Evolutionary conservation across 106 monocot genomes (phyloP).

Genomic region (Dendrobium huoshanense): DNA sequence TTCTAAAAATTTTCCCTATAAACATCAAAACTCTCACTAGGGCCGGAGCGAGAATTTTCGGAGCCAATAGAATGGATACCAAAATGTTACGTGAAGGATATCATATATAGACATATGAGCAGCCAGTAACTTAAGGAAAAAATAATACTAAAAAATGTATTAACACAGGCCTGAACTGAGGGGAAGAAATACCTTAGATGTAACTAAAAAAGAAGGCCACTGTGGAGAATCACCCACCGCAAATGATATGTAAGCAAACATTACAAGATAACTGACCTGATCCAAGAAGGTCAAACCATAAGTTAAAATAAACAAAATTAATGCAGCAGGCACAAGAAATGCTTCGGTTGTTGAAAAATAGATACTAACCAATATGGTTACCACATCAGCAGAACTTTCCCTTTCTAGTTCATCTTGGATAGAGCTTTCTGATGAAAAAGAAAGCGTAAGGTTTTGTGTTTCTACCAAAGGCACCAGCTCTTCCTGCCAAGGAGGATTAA

Average conservation of each 20-base stretch:
- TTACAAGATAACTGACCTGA: slow-evolving; percentile 96
- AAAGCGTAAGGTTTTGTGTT: slow-evolving; percentile 60
- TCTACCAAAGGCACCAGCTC: slow-evolving; percentile 76
- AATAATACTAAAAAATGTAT: not conserved
- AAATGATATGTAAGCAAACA: slow-evolving; percentile 95
- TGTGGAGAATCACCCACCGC: slow-evolving; percentile 56
- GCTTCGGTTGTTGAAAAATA: not conserved
- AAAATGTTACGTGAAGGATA: not conserved
- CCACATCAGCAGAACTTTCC: slow-evolving; percentile 88
- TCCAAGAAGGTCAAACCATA: slow-evolving; percentile 10
- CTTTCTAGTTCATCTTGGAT: slow-evolving; percentile 92
- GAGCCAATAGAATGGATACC: not conserved
- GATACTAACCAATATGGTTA: slow-evolving; percentile 67
- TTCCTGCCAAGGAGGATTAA: slow-evolving; percentile 48
- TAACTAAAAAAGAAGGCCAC: slow-evolving; percentile 53
- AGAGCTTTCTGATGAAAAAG: slow-evolving; percentile 97
- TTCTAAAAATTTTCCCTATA: too few relatives aligned
- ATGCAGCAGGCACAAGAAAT: too few relatives aligned
- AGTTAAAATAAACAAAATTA: slow-evolving; percentile 3
- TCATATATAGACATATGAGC: not conserved
- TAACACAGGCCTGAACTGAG: not conserved
- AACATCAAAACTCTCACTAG: too few relatives aligned
- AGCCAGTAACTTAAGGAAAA: not conserved
- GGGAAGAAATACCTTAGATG: slow-evolving; percentile 68
- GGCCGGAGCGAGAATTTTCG: too few relatives aligned